Percentiles rank a stretch among this genome's conserved stretches.
phyloP scores from a whole-genome alignment of 108 stramenopile genomes.

The Fistulifera pelliculosa region DNA sequence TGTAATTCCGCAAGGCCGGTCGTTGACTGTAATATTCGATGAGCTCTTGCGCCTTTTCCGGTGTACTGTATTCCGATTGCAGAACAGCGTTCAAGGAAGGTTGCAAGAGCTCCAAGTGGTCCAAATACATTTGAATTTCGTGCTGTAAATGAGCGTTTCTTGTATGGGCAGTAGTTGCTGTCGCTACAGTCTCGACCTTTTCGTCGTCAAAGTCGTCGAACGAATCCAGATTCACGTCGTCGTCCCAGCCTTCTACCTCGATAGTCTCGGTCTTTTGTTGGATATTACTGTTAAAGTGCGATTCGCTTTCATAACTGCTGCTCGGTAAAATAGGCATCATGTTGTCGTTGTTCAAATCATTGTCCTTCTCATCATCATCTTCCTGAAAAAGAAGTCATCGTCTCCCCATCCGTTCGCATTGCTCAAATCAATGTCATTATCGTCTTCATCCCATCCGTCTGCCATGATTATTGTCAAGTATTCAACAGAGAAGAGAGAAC shows the following conservation, averaged over 20 bases:
- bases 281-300: neutral
- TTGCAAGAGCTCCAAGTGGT: constrained; percentile 18
- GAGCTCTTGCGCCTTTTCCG: constrained; percentile 55
- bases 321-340: no score
- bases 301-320: no score
- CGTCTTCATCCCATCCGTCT: constrained; percentile 14
- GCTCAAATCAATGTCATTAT: neutral
- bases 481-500: no score
- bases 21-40: constrained; percentile 59
- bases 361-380: neutral
- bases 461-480: no score
- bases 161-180: neutral
- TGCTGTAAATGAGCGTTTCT: neutral
- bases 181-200: no score
- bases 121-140: constrained; percentile 2
- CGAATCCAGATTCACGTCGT: no score
- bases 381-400: constrained; percentile 1
- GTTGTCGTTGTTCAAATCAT: neutral
- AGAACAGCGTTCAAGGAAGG: constrained; percentile 48
- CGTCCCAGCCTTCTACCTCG: no score
- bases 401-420: constrained; percentile 2
- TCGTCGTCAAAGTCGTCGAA: no score
- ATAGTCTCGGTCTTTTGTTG: no score
- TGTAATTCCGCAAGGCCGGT: constrained; percentile 63
- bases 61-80: constrained; percentile 68